Evolutionary conservation across 305 asterid genomes (phyloP), one percentile per base, ranked within the genome.

Genomic region (Lippia alba): DNA sequence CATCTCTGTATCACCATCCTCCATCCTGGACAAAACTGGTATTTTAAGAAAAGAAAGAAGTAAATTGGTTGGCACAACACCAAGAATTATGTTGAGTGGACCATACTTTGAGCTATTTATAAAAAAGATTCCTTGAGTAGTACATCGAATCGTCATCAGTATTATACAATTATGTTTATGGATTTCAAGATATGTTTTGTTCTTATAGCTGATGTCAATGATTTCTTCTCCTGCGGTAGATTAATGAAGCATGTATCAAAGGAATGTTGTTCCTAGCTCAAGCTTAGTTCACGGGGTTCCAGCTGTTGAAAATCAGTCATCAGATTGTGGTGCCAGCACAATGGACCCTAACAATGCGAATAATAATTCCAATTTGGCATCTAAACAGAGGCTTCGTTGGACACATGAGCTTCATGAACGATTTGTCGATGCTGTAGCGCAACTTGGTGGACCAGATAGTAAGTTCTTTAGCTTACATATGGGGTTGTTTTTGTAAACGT

Each of bases 401-500:
- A 89, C 94, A 60, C 85, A 87, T 64, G 96, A 89, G 70, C 96
- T 89, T 78, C 96, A 89, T 53, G 94, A 89, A 66, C 91, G 84
- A 63, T 89, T 89, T 74, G 84, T 89, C 78, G 94, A 87, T 79
- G 83, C 96, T 66, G 96, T 89, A 49, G 93, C 90, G 12, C 94
- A 89, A 56, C 94, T 89, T 68, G 96, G 96, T 74, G 96, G 96
- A 46, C 96, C 93, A 20, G 93, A 89, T 59, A 60, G 86, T 90
- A 73, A 88, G 96, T 80, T 74, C 9, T 71, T 75, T 76, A 19
- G 50, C 68, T 64, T 64, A 5, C 41, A 34, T 58, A 72, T 48
- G 18, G 10, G 36, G 18, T 8, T 34, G 6, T 49, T 51, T 53
- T 67, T 39, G 50, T 48, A 24, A 24, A 24, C 30, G 1, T 24